Conservation (phyloP, 345 rosid genomes). For the Murraya paniculata region DNA sequence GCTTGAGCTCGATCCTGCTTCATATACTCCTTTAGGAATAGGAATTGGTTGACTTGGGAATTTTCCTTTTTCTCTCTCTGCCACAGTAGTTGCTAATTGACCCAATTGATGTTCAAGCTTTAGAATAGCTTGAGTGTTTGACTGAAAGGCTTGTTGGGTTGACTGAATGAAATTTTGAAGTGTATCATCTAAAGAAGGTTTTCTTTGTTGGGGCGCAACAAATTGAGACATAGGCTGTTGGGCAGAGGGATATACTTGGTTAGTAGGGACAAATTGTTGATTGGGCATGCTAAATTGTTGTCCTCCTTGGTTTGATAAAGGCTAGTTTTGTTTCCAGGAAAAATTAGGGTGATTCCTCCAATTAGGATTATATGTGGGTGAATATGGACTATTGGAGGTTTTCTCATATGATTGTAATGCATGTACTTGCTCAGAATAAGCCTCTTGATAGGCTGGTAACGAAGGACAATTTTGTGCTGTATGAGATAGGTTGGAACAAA, state of each 20-base stretch:
- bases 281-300: not conserved
- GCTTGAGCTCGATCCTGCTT: too few relatives aligned
- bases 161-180: not conserved
- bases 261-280: not conserved
- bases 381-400: too few relatives aligned
- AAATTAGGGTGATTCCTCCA: too few relatives aligned
- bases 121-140: too few relatives aligned
- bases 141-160: not conserved
- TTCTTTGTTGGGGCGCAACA: not conserved
- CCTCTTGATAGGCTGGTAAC: not conserved
- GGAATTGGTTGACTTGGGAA: not conserved
- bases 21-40: too few relatives aligned
- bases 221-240: not conserved
- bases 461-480: not conserved
- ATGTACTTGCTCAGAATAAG: too few relatives aligned
- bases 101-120: too few relatives aligned
- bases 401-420: too few relatives aligned
- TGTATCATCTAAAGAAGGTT: not conserved
- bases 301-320: not conserved
- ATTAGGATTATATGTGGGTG: too few relatives aligned
- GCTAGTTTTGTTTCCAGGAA: too few relatives aligned
- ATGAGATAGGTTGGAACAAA: not conserved
- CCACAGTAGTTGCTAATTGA: not conserved
- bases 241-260: not conserved
- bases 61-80: not conserved